These are phyloP conservation scores for Staphylotrichum longicolle DNA, from an alignment of 495 filamentous ascomycete genomes.

Conservation along the genomic window DNA sequence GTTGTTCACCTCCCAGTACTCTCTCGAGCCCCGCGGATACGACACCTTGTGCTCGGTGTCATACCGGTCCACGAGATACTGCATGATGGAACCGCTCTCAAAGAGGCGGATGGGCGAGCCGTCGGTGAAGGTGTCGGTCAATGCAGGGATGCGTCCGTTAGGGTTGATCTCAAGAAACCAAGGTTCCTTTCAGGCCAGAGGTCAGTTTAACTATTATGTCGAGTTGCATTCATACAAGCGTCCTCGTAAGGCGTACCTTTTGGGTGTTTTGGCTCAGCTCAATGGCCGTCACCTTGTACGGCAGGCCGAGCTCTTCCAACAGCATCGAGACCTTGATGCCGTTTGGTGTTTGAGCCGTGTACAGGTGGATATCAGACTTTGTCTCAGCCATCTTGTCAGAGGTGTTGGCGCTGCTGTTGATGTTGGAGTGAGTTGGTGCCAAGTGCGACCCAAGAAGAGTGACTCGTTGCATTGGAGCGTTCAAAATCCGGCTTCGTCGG, in stretches of 20 bases:
- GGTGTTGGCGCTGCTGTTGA: neutral
- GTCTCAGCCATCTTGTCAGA: slow-evolving; percentile 26
- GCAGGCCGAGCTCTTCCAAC: slow-evolving; percentile 78
- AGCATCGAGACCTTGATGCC: slow-evolving; percentile 83
- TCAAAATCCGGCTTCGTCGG: no score
- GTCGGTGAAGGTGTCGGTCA: slow-evolving; percentile 74
- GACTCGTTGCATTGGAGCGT: slow-evolving; percentile 11
- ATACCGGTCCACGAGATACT: slow-evolving; percentile 79
- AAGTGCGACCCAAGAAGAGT: slow-evolving; percentile 19
- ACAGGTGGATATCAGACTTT: slow-evolving; percentile 44
- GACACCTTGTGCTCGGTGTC: slow-evolving; percentile 82
- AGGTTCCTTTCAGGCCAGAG: slow-evolving; percentile 35
- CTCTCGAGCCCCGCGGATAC: slow-evolving; percentile 69
- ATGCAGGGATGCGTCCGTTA: slow-evolving; percentile 90
- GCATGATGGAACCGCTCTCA: slow-evolving; percentile 81
- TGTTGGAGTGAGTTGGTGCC: neutral
- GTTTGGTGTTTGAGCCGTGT: slow-evolving; percentile 65
- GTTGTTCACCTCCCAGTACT: slow-evolving; percentile 74
- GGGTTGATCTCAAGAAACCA: slow-evolving; percentile 94
- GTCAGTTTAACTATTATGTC: slow-evolving; percentile 12
- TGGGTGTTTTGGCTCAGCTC: slow-evolving; percentile 70
- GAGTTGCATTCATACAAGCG: neutral
- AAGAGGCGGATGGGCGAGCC: slow-evolving; percentile 74
- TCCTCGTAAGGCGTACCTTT: slow-evolving; percentile 35
- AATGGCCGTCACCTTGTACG: slow-evolving; percentile 68